Evolutionary conservation across 2,329 filamentous ascomycete genomes (phyloP).

Genomic region (Akanthomyces dipterigenus): DNA sequence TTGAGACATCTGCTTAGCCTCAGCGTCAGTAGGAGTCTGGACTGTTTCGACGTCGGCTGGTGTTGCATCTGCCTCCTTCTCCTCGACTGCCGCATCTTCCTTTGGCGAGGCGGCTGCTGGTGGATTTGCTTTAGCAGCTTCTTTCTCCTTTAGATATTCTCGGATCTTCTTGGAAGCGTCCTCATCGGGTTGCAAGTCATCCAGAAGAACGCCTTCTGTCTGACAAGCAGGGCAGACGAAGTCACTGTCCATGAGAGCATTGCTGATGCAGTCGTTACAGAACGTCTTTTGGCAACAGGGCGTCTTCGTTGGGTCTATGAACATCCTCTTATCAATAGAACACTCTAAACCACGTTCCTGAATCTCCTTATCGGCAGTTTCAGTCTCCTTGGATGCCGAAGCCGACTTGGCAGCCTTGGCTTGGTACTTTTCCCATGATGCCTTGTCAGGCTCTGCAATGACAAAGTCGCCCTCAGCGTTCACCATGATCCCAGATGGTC

Average conservation of each 20-base stretch:
- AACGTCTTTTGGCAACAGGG: slow-evolving; percentile 98
- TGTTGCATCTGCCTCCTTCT: slow-evolving; percentile 32
- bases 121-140: slow-evolving; percentile 37
- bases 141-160: slow-evolving; percentile 58
- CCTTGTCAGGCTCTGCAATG: slow-evolving; percentile 90
- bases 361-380: slow-evolving; percentile 75
- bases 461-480: slow-evolving; percentile 97
- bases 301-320: slow-evolving; percentile 98
- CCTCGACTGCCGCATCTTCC: slow-evolving; percentile 28
- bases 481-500: slow-evolving; percentile 88
- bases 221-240: slow-evolving; percentile 91
- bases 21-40: neutral
- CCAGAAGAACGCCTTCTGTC: slow-evolving; percentile 84
- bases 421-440: slow-evolving; percentile 94
- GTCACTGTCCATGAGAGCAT: slow-evolving; percentile 97
- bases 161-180: slow-evolving; percentile 73
- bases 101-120: slow-evolving; percentile 26
- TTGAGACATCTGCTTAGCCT: neutral
- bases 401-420: slow-evolving; percentile 78
- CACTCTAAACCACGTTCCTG: slow-evolving; percentile 86
- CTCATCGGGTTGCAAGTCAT: slow-evolving; percentile 79
- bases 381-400: slow-evolving; percentile 72
- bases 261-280: slow-evolving; percentile 99
- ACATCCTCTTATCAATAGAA: slow-evolving; percentile 94
- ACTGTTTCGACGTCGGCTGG: slow-evolving; percentile 15